These are phyloP conservation scores for Neurospora sp. DNA, from an alignment of 495 filamentous ascomycete genomes.

Conservation along the genomic window DNA sequence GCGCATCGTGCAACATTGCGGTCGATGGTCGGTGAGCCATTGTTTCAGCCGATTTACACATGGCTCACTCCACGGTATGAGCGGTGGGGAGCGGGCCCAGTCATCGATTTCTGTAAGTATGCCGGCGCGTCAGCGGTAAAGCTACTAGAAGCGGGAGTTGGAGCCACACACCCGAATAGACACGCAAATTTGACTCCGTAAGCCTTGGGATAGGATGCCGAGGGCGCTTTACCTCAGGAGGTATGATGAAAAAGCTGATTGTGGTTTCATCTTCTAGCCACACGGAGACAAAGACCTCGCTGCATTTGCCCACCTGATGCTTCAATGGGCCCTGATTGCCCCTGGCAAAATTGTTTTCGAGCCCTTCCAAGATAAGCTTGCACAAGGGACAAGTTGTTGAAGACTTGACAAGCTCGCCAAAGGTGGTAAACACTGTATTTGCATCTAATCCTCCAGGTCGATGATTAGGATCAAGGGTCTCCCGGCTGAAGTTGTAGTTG, in stretches of 20 bases:
- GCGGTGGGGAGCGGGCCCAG: not conserved
- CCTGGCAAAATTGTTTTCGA: not conserved
- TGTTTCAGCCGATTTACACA: not conserved
- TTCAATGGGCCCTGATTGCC: not conserved
- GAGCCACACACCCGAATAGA: not conserved
- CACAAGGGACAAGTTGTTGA: not conserved
- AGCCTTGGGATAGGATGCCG: too few species aligned
- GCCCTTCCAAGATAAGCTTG: not conserved
- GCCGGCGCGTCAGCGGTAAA: not conserved
- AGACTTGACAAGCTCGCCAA: not conserved
- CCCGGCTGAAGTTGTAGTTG: not conserved
- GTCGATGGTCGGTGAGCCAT: too few species aligned
- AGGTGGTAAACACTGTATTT: not conserved
- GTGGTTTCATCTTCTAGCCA: not conserved
- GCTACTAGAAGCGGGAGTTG: not conserved
- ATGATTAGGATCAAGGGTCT: not conserved
- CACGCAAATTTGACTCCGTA: not conserved
- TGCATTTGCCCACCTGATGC: not conserved
- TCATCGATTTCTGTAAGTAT: not conserved
- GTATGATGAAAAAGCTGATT: not conserved
- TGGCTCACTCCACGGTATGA: not conserved
- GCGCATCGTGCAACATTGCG: not conserved
- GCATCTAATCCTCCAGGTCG: too few species aligned
- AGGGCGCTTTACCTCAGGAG: too few species aligned
- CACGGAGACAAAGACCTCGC: not conserved